Evolutionary conservation across 192 early-diverging fungal species (phyloP).

Genomic region (Coemansia sp.): DNA sequence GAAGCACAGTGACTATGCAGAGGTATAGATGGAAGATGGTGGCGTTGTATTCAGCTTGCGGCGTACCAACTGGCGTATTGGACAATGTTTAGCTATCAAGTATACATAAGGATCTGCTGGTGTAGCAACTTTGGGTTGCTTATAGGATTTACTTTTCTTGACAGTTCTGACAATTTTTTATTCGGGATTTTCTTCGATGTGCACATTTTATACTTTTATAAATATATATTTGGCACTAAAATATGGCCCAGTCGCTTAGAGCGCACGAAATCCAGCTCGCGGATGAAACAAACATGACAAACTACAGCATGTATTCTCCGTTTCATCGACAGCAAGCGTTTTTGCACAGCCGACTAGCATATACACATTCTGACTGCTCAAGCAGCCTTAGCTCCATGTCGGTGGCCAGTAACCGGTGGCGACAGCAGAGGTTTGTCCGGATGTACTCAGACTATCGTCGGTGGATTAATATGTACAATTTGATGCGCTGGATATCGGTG

Average conservation of each 20-base stretch:
- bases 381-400: constrained; percentile 5
- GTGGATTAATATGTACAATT: not conserved
- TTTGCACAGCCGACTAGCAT: constrained; percentile 1
- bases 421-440: not conserved
- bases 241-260: not conserved
- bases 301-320: not conserved
- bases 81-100: not conserved
- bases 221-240: not conserved
- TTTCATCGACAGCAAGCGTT: not conserved
- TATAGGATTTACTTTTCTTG: too few relatives aligned
- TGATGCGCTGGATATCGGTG: not conserved
- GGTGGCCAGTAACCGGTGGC: not conserved
- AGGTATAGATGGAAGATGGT: too few relatives aligned
- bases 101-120: not conserved
- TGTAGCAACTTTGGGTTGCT: too few relatives aligned
- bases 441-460: not conserved
- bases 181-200: not conserved
- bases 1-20: too few relatives aligned
- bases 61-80: not conserved
- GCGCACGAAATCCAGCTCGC: not conserved
- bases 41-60: not conserved
- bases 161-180: too few relatives aligned
- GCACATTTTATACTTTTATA: not conserved
- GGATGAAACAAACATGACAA: not conserved
- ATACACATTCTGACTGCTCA: not conserved